Evolutionary conservation across 1,139 yeast species (phyloP).

Genomic region (Hyphopichia fennica): DNA sequence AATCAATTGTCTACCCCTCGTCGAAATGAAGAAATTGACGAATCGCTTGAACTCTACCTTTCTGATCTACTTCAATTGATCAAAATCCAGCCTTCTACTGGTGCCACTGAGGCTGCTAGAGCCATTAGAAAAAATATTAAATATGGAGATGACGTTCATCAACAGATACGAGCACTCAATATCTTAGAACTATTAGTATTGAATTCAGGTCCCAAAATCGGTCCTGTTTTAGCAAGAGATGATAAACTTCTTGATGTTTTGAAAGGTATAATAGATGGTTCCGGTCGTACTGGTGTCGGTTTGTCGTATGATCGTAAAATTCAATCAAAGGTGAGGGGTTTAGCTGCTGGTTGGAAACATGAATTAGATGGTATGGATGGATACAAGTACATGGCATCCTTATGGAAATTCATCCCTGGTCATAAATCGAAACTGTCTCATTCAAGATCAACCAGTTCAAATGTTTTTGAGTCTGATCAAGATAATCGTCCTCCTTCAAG

Average conservation of each 20-base stretch:
- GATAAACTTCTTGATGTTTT: slow-evolving; percentile 68
- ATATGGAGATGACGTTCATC: slow-evolving; percentile 62
- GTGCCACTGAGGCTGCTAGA: slow-evolving; percentile 84
- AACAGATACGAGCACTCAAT: slow-evolving; percentile 66
- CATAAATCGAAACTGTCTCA: slow-evolving; percentile 9
- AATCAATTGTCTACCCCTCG: slow-evolving; percentile 40
- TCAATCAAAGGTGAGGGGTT: slow-evolving; percentile 40
- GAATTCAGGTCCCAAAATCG: slow-evolving; percentile 61
- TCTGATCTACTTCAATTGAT: slow-evolving; percentile 41
- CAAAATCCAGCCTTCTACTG: slow-evolving; percentile 34
- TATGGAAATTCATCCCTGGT: slow-evolving; percentile 42
- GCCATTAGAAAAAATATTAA: slow-evolving; percentile 86
- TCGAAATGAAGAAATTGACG: slow-evolving; percentile 35
- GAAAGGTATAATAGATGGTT: slow-evolving; percentile 44
- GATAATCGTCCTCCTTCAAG: slow-evolving; percentile 11
- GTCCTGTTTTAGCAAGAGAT: slow-evolving; percentile 63
- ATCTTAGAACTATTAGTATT: slow-evolving; percentile 73
- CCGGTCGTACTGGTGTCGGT: slow-evolving; percentile 40
- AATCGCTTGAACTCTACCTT: slow-evolving; percentile 34
- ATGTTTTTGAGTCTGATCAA: slow-evolving; percentile 12
- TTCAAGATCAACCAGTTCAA: slow-evolving; percentile 10
- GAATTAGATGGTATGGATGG: slow-evolving; percentile 54
- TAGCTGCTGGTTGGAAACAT: slow-evolving; percentile 65
- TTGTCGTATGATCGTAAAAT: slow-evolving; percentile 44
- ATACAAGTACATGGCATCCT: slow-evolving; percentile 48